phyloP scores from a whole-genome alignment of 768 basidiomycete species.

The Lentinula sp. region DNA sequence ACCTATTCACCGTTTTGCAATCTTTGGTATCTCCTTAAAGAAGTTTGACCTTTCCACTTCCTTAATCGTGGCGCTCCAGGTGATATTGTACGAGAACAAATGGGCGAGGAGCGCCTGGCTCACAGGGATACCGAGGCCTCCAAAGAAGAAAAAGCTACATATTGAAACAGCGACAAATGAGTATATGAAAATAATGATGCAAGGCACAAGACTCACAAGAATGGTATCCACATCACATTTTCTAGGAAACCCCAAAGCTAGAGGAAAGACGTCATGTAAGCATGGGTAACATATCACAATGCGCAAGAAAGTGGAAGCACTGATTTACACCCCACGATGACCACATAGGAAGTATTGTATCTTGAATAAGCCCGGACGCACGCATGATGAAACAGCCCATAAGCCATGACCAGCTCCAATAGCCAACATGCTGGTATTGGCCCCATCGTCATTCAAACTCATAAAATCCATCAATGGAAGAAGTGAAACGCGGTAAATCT shows the following conservation, averaged over 20 bases:
- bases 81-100: conserved; percentile 49
- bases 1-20: conserved; percentile 60
- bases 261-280: not conserved
- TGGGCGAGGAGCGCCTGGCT: conserved; percentile 65
- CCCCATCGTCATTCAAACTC: not conserved
- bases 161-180: conserved; percentile 33
- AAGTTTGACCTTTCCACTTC: conserved; percentile 85
- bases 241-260: conserved; percentile 44
- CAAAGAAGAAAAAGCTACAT: conserved; percentile 71
- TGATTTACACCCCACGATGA: not conserved
- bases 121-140: conserved; percentile 67
- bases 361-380: too few relatives aligned
- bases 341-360: not conserved
- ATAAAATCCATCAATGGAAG: conserved; percentile 6
- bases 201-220: conserved; percentile 47
- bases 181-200: conserved; percentile 4
- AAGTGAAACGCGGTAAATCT: conserved; percentile 32
- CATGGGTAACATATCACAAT: not conserved
- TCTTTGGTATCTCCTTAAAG: conserved; percentile 86
- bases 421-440: not conserved
- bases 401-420: not conserved
- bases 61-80: conserved; percentile 62
- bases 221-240: conserved; percentile 65
- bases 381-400: conserved; percentile 10
- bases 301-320: not conserved